These are phyloP conservation scores for Neospora caninum DNA, from an alignment of 169 alveolate species.

Conservation along the genomic window DNA sequence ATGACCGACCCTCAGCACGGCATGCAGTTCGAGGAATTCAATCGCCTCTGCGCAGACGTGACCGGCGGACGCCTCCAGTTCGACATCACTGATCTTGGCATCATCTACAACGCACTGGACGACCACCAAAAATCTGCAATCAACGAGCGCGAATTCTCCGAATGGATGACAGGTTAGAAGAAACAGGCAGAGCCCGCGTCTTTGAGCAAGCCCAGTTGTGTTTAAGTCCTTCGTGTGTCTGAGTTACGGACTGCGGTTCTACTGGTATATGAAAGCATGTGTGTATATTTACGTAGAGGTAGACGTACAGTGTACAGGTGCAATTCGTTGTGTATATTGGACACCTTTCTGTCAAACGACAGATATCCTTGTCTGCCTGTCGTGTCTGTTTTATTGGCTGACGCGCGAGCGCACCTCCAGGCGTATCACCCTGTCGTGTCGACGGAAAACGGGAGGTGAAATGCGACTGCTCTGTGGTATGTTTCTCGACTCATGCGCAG, in stretches of 20 bases:
- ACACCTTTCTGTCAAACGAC: too few species aligned
- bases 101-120: conserved; percentile 88
- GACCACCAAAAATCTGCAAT: conserved; percentile 91
- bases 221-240: too few species aligned
- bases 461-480: neutral
- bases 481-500: neutral
- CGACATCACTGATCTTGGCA: conserved; percentile 87
- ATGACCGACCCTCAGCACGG: conserved; percentile 91
- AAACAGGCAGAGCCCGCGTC: neutral
- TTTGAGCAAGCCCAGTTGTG: neutral
- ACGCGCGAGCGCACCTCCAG: too few species aligned
- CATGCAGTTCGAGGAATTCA: conserved; percentile 91
- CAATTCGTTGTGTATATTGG: too few species aligned
- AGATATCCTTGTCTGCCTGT: too few species aligned
- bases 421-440: too few species aligned
- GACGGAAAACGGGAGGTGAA: neutral
- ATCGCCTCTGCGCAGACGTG: conserved; percentile 89
- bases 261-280: too few species aligned
- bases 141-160: conserved; percentile 89
- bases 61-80: conserved; percentile 88
- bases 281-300: too few species aligned
- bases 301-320: too few species aligned
- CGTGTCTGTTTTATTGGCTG: too few species aligned
- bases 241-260: too few species aligned
- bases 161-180: conserved; percentile 86